Conservation (phyloP, 2,329 filamentous ascomycete genomes). For the Nannizziopsis barbatae region DNA sequence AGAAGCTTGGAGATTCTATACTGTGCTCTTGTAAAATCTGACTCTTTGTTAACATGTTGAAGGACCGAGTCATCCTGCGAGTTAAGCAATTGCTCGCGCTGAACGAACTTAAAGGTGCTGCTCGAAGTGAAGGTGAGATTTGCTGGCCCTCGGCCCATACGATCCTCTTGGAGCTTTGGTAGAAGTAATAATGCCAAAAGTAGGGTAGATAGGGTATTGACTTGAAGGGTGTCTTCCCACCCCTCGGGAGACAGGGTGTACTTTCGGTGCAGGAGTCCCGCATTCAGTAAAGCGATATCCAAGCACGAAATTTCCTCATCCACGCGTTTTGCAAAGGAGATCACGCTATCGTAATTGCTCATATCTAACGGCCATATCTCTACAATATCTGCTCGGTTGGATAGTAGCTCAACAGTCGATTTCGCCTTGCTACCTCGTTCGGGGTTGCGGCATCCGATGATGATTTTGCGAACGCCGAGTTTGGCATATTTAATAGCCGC, state of each 20-base stretch:
- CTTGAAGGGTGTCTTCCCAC: conserved; percentile 45
- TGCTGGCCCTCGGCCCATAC: conserved; percentile 22
- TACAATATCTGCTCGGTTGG: conserved; percentile 26
- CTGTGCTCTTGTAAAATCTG: conserved; percentile 26
- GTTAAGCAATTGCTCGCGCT: conserved; percentile 20
- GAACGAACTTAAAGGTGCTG: conserved; percentile 29
- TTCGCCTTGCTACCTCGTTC: conserved; percentile 36
- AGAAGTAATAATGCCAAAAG: conserved; percentile 45
- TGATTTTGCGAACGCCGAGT: conserved; percentile 34
- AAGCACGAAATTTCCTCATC: conserved; percentile 29
- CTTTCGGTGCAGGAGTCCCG: conserved; percentile 33
- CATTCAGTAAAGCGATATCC: conserved; percentile 39
- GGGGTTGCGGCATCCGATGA: conserved; percentile 38
- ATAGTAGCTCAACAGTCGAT: conserved; percentile 26
- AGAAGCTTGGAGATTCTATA: conserved; percentile 36
- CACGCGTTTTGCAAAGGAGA: conserved; percentile 32
- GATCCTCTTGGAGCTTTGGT: conserved; percentile 34
- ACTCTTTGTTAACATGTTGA: conserved; percentile 25
- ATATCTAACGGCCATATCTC: conserved; percentile 40
- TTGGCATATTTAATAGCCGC: conserved; percentile 39
- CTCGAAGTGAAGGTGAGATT: conserved; percentile 39
- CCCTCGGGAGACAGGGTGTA: conserved; percentile 33
- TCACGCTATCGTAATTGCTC: conserved; percentile 36
- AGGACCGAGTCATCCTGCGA: conserved; percentile 21
- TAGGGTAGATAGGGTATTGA: conserved; percentile 48